Evolutionary conservation across 495 filamentous ascomycete species (phyloP).

Genomic region (Parachaetomium inaequale): DNA sequence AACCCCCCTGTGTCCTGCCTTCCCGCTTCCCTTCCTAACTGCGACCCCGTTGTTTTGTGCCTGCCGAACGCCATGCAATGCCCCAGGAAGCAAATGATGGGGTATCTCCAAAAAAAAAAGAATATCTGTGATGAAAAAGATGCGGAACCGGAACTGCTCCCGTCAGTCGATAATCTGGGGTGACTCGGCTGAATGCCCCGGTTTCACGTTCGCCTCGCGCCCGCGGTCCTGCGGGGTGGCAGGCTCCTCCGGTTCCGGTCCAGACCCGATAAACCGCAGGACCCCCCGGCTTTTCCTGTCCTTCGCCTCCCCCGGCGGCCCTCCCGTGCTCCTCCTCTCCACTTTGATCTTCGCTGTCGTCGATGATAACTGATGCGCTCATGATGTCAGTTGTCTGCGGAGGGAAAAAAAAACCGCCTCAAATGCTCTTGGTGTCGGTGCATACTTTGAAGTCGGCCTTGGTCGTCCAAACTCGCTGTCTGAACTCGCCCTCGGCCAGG

Average conservation of each 20-base stretch:
- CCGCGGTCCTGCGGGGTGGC: neutral
- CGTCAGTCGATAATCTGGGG: slow-evolving; percentile 21
- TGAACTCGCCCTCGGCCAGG: slow-evolving; percentile 19
- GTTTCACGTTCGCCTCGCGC: slow-evolving; percentile 4
- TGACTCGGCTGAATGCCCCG: slow-evolving; percentile 24
- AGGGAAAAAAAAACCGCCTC: neutral
- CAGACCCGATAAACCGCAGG: slow-evolving; percentile 10
- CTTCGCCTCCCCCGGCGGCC: neutral
- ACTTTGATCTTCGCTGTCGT: neutral
- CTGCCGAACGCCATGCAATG: neutral
- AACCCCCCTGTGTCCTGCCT: neutral
- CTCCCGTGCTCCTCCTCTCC: neutral
- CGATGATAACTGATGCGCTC: neutral
- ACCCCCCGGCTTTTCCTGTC: neutral
- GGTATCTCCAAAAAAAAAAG: slow-evolving; percentile 19
- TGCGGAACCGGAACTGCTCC: neutral
- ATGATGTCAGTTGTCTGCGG: slow-evolving; percentile 1
- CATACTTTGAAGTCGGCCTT: slow-evolving; percentile 21
- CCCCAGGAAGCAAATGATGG: neutral
- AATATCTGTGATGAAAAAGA: neutral
- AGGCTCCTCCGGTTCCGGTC: neutral
- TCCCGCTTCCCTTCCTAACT: too few species aligned
- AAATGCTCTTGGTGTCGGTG: slow-evolving; percentile 11
- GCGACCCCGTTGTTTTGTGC: neutral
- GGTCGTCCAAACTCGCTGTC: slow-evolving; percentile 17